Conservation (phyloP, 768 basidiomycete genomes). For the Tulasnella sp. region DNA sequence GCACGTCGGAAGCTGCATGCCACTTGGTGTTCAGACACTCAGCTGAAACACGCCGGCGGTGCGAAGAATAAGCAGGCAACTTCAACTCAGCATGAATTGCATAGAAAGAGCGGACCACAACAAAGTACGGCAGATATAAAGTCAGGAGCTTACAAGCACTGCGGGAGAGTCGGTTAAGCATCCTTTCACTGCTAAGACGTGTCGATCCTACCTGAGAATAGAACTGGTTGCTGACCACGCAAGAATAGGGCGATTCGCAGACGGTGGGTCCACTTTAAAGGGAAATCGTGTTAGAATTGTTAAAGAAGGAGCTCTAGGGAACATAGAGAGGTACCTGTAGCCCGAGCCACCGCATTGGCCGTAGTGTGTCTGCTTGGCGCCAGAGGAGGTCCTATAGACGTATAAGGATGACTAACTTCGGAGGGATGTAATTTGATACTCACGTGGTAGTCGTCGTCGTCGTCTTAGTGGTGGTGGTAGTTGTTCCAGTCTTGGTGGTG, state of each 20-base stretch:
- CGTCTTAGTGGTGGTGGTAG: background rate
- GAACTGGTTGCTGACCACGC: slow-evolving; percentile 8
- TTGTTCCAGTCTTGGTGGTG: no score
- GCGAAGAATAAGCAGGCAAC: background rate
- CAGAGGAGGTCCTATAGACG: background rate
- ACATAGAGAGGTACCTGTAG: background rate
- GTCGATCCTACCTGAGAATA: background rate
- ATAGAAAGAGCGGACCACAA: background rate
- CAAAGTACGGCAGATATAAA: background rate
- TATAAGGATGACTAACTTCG: background rate
- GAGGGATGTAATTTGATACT: background rate
- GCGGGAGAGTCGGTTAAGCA: no score
- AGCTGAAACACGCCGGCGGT: background rate
- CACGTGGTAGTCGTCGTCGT: background rate
- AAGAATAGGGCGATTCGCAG: slow-evolving; percentile 10
- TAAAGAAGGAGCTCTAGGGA: background rate
- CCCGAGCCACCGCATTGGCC: slow-evolving; percentile 13
- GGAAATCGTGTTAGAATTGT: background rate
- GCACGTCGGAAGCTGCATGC: background rate
- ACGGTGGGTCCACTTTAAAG: slow-evolving; percentile 20
- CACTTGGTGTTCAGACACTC: background rate
- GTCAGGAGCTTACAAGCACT: background rate
- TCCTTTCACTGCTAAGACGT: background rate
- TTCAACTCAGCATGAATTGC: background rate
- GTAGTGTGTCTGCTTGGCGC: slow-evolving; percentile 1